Conservation (phyloP, 2,329 filamentous ascomycete genomes). For the Raffaelea arxii region DNA sequence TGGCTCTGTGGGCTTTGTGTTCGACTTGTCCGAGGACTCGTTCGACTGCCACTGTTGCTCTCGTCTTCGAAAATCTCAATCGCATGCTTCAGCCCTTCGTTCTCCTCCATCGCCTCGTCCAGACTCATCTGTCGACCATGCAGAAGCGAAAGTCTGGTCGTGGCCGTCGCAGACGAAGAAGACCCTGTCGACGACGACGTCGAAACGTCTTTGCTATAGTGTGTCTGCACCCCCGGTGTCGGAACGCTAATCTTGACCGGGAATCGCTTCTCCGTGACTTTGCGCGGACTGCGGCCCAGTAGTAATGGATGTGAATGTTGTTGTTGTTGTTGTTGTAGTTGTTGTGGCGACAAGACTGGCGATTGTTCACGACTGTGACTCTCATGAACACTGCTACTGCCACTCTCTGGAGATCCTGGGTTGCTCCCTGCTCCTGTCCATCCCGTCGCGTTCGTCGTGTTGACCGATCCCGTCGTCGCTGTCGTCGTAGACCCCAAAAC, state of each 20-base stretch:
- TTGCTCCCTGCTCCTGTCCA: conserved; percentile 1
- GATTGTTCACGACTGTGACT: conserved; percentile 6
- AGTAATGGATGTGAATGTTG: conserved; percentile 18
- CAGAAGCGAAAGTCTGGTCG: conserved; percentile 7
- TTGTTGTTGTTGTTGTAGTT: background rate
- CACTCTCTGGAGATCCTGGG: conserved; percentile 11
- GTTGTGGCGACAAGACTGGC: conserved; percentile 11
- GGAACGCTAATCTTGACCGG: conserved; percentile 44
- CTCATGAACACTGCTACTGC: conserved; percentile 12
- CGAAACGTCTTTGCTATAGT: no score
- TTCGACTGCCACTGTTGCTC: conserved; percentile 1
- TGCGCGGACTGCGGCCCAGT: conserved; percentile 33
- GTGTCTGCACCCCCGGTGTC: no score
- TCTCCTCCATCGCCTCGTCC: conserved; percentile 44
- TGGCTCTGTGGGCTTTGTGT: no score
- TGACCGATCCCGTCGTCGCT: conserved; percentile 12
- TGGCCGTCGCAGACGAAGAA: background rate
- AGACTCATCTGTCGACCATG: conserved; percentile 34
- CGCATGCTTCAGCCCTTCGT: conserved; percentile 46
- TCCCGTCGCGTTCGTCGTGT: no score
- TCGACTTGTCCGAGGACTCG: no score
- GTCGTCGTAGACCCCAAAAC: conserved; percentile 5
- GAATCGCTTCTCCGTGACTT: conserved; percentile 45
- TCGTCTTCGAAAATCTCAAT: conserved; percentile 56
- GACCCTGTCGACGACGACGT: conserved; percentile 3